Evolutionary conservation across 164 flowering plant genomes (phyloP), one percentile per base, ranked within the genome.

Genomic region (Macadamia tetraphylla): DNA sequence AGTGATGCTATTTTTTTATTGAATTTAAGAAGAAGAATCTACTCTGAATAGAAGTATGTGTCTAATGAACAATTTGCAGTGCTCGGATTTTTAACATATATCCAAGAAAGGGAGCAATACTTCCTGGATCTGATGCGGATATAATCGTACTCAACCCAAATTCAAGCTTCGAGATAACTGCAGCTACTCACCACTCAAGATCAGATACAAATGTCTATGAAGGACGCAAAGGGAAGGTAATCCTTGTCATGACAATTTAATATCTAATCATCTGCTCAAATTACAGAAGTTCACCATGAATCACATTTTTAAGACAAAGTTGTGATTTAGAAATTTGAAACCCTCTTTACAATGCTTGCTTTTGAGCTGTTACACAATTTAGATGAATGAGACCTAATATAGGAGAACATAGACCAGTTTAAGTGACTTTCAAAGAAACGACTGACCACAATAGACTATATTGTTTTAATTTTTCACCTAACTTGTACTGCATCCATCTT

Each of bases 71-170:
- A 15, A 29, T 65, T 70, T 67, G 63, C 86, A 94, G 99, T 78
- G 98, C 99, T 60, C 87, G 75, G 67, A 83, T 90, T 65, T 94
- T 94, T 85, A 94, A 94, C 72, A 84, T 94, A 68, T 94, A 94
- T 79, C 99, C 98, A 18, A 86, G 86, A 71, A 94, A 94, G 78
- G 98, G 99, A 73, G 99, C 98, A 65, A 81, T 94, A 74, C 82
- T 86, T 69, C 78, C 79, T 63, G 99, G 99, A 67, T 90, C 99
- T 63, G 99, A 94, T 85, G 99, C 99, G 48, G 99, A 92, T 74
- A 85, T 94, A 63, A 92, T 92, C 51, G 83, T 94, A 67, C 77
- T 94, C 73, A 88, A 94, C 68, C 98, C 99, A 49, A 89, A 87
- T 71, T 75, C 98, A 65, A 92, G 84, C 75, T 88, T 89, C 70